Conservation (phyloP, 2,329 filamentous ascomycete species). For the Colletotrichum orchidophilum region DNA sequence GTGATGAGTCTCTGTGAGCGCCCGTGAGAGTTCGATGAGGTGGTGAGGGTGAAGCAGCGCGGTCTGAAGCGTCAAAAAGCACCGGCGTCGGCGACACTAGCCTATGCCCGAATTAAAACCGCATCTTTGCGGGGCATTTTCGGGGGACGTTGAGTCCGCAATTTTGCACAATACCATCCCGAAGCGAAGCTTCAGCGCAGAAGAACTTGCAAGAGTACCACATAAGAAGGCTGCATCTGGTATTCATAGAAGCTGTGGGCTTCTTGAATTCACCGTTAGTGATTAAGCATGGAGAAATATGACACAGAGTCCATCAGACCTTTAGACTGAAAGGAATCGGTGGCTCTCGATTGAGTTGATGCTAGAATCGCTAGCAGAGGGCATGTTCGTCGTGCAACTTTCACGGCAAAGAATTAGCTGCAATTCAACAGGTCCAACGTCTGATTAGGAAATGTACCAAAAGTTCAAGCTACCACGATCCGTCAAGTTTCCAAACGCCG, state of each 20-base stretch:
- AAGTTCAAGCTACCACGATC: background rate
- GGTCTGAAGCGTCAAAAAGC: background rate
- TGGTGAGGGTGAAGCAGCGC: background rate
- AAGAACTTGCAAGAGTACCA: no score
- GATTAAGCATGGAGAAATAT: no score
- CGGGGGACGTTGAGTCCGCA: background rate
- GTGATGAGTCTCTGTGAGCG: background rate
- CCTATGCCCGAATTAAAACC: background rate
- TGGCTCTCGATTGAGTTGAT: no score
- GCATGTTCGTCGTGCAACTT: background rate
- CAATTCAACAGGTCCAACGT: background rate
- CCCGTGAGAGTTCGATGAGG: background rate
- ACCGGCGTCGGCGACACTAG: background rate
- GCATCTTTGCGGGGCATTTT: background rate
- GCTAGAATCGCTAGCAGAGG: background rate
- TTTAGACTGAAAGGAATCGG: no score
- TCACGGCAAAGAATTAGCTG: background rate
- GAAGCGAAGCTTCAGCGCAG: no score
- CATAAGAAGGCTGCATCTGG: no score
- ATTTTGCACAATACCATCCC: no score
- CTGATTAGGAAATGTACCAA: background rate
- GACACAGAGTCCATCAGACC: no score
- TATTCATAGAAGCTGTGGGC: no score
- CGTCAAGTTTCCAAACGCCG: background rate
- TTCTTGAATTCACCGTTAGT: no score